These are phyloP conservation scores for Colletotrichum brevisporum DNA, from an alignment of 2,329 filamentous ascomycete species.

Conservation along the genomic window DNA sequence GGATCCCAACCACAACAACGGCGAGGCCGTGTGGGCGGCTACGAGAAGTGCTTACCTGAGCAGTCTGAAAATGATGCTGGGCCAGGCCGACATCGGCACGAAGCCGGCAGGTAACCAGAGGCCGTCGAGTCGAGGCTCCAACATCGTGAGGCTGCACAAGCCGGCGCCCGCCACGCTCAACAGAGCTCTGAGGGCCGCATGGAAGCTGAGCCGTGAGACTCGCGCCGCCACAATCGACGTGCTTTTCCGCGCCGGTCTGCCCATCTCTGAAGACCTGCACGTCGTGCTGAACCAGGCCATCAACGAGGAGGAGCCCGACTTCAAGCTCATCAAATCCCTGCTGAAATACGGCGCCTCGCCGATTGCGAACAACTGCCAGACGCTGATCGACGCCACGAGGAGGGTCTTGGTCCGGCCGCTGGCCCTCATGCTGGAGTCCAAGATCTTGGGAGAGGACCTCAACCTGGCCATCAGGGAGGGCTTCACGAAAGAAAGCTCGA, in stretches of 20 bases:
- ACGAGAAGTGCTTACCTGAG: constrained; percentile 65
- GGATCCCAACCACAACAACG: constrained; percentile 67
- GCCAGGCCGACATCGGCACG: constrained; percentile 57
- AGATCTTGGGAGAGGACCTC: constrained; percentile 59
- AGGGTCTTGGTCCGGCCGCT: constrained; percentile 56
- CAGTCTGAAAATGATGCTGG: constrained; percentile 66
- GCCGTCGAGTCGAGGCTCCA: constrained; percentile 14
- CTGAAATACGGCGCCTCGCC: constrained; percentile 65
- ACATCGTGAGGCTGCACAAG: constrained; percentile 53
- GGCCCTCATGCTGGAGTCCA: constrained; percentile 57
- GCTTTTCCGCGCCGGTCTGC: constrained; percentile 66
- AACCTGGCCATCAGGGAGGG: constrained; percentile 60
- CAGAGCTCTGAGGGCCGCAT: constrained; percentile 67
- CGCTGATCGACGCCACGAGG: constrained; percentile 64
- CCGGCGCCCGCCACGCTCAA: constrained; percentile 63
- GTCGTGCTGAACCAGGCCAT: constrained; percentile 65
- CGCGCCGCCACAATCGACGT: constrained; percentile 63
- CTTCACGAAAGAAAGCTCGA: constrained; percentile 58
- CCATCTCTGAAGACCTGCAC: constrained; percentile 64
- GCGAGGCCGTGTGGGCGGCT: constrained; percentile 69
- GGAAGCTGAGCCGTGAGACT: constrained; percentile 63
- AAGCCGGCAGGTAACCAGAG: constrained; percentile 54
- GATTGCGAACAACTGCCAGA: constrained; percentile 64
- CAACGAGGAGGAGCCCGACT: constrained; percentile 60
- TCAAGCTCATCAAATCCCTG: constrained; percentile 36